Base-by-base conservation (phyloP, 129 eudicot species). In the Silybum marianum region DNA sequence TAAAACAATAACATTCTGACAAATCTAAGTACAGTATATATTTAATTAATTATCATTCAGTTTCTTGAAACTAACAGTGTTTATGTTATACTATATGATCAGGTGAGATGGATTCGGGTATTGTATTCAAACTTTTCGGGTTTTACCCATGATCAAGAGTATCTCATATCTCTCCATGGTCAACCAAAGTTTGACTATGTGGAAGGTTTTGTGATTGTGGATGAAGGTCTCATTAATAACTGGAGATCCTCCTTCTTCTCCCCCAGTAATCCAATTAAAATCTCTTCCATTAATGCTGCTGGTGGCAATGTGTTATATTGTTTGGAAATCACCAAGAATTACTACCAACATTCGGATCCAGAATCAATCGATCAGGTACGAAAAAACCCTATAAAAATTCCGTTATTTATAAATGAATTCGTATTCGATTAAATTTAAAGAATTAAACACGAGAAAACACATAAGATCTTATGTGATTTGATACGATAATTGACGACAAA, bases 51-150 rank as follows among this genome's bases (percentile, higher is more conserved):
- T 16, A 13, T 48, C 62, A 16, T 48, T 48, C n/a, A 3, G n/a
- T 48, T 51, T 51, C 63, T 51, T 16, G 8, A 51, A 51, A 1
- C 0, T 54, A 14, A 13, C 13, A 0, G 6, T 54, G 7, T 54
- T 6, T 54, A 54, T 18, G 65, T 18, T 18, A 16, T 54, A 6
- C 34, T 7, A 10, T 24, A 34, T 6, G 36, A 48, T 4, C 83
- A 95, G 99, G 99, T 95, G 87, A 92, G 94, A 84, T 95, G 99
- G 99, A 95, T 95, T 9, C 88, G 97, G 34, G 94, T 95, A 8
- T 36, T 95, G 73, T 95, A 95, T 84, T 92, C 99, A 6, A 90
- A 87, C 79, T 95, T 95, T 67, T 79, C 94, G 72, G 68, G 34
- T 23, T 95, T 95, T 71, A 95, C 94, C 14, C 80, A 88, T 36